A percentile compares a stretch with the other conserved stretches of the same genome.
phyloP scores from a whole-genome alignment of 2,329 filamentous ascomycete genomes.

The Ilyonectria sp. region DNA sequence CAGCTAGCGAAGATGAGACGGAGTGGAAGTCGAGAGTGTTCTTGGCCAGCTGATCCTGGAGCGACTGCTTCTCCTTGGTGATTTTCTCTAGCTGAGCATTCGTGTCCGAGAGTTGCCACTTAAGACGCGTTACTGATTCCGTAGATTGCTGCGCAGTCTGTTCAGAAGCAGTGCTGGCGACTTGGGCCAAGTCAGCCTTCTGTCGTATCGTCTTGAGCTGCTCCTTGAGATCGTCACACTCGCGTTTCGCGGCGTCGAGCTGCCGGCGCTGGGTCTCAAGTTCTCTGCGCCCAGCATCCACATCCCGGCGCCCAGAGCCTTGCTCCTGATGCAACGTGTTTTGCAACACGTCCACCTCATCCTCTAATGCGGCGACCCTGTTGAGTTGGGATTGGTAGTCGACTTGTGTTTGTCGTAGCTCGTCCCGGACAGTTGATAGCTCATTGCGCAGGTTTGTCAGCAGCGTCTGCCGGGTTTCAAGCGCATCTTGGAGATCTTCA shows the following conservation, averaged over 20 bases:
- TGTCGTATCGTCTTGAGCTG: conserved; percentile 49
- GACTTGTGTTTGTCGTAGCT: conserved; percentile 77
- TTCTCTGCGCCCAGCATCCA: conserved; percentile 58
- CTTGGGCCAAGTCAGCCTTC: conserved; percentile 45
- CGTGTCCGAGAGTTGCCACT: conserved; percentile 71
- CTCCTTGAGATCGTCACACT: conserved; percentile 53
- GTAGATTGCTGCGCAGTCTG: conserved; percentile 53
- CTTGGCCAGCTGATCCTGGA: conserved; percentile 75
- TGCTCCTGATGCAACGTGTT: conserved; percentile 47
- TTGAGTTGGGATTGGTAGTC: conserved; percentile 75
- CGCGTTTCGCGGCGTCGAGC: conserved; percentile 56
- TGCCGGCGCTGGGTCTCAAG: conserved; percentile 59
- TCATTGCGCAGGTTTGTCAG: conserved; percentile 78
- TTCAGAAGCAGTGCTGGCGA: conserved; percentile 50
- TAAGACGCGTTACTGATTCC: conserved; percentile 67
- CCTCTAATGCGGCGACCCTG: conserved; percentile 78
- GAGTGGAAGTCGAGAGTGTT: conserved; percentile 73
- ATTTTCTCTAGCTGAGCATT: conserved; percentile 71
- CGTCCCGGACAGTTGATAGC: conserved; percentile 76
- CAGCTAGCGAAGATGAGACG: conserved; percentile 69
- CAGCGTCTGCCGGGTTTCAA: conserved; percentile 76
- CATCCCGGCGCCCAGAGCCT: conserved; percentile 57
- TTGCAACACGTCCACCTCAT: conserved; percentile 83
- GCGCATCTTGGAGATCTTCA: conserved; percentile 79
- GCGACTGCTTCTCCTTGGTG: conserved; percentile 71